Conservation (phyloP, 2,329 filamentous ascomycete species). For the Aspergillus pseudotamarii region DNA sequence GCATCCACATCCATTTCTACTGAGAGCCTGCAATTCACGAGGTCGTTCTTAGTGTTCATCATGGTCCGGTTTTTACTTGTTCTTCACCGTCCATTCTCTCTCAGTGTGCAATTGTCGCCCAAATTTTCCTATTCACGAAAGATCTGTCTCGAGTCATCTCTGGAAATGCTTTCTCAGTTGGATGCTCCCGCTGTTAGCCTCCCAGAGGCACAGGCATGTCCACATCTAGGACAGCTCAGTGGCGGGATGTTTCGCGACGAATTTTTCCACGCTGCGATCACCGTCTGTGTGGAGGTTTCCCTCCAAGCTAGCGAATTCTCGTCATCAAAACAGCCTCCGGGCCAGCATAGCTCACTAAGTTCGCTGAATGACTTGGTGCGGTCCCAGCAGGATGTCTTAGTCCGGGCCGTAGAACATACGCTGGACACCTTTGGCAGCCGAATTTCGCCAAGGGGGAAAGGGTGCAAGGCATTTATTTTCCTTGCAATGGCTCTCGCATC, state of each 20-base stretch:
- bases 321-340: constrained; percentile 6
- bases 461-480: constrained; percentile 35
- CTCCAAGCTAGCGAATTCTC: constrained; percentile 32
- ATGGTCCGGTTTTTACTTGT: constrained; percentile 59
- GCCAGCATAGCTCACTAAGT: constrained; percentile 15
- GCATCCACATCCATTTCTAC: constrained; percentile 5
- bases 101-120: constrained; percentile 35
- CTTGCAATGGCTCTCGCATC: constrained; percentile 32
- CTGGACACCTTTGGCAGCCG: constrained; percentile 32
- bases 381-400: constrained; percentile 34
- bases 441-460: constrained; percentile 29
- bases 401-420: constrained; percentile 33
- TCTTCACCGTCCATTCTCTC: constrained; percentile 51
- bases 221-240: constrained; percentile 34
- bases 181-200: constrained; percentile 19
- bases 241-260: constrained; percentile 41
- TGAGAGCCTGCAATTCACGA: constrained; percentile 30
- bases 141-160: constrained; percentile 38
- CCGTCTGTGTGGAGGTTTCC: constrained; percentile 36
- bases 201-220: constrained; percentile 24
- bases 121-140: constrained; percentile 43
- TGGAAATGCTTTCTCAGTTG: constrained; percentile 39
- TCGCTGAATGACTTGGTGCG: constrained; percentile 34
- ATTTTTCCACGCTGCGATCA: constrained; percentile 36
- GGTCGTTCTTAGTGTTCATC: constrained; percentile 52